A percentile compares a stretch with the other conserved stretches of the same genome.
These are phyloP conservation scores for Mucor racemosus DNA, from an alignment of 371 early-diverging fungal genomes.

Conservation along the genomic window DNA sequence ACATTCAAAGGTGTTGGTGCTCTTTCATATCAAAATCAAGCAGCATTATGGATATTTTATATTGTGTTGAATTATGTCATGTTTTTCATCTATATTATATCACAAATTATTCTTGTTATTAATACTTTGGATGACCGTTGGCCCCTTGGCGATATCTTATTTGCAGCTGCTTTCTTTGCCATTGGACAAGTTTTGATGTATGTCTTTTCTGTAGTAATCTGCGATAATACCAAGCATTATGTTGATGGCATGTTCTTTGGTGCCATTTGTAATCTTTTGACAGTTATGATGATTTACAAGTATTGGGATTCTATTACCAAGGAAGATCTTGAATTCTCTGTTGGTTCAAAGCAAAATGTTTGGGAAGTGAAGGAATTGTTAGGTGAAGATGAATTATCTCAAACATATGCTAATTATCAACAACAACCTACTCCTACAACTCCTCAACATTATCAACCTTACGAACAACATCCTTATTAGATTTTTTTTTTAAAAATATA, in stretches of 20 bases:
- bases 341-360: slow-evolving; percentile 63
- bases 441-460: slow-evolving; percentile 29
- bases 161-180: slow-evolving; percentile 74
- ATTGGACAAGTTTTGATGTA: slow-evolving; percentile 72
- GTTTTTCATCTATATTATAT: slow-evolving; percentile 72
- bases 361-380: slow-evolving; percentile 81
- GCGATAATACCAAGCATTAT: slow-evolving; percentile 79
- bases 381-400: slow-evolving; percentile 47
- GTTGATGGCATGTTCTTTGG: slow-evolving; percentile 91
- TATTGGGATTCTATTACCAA: slow-evolving; percentile 95
- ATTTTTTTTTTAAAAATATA: background rate
- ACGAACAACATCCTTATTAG: slow-evolving; percentile 22
- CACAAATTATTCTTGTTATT: slow-evolving; percentile 81
- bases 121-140: slow-evolving; percentile 86
- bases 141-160: slow-evolving; percentile 79
- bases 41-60: slow-evolving; percentile 72
- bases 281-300: slow-evolving; percentile 96
- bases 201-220: slow-evolving; percentile 66
- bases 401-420: slow-evolving; percentile 20
- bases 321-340: slow-evolving; percentile 90
- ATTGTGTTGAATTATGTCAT: slow-evolving; percentile 70
- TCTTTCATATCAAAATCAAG: slow-evolving; percentile 58
- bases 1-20: slow-evolving; percentile 68
- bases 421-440: slow-evolving; percentile 11
- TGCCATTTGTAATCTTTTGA: slow-evolving; percentile 74